Conservation (phyloP, 2,329 filamentous ascomycete species). For the Hypoxylon sp. region DNA sequence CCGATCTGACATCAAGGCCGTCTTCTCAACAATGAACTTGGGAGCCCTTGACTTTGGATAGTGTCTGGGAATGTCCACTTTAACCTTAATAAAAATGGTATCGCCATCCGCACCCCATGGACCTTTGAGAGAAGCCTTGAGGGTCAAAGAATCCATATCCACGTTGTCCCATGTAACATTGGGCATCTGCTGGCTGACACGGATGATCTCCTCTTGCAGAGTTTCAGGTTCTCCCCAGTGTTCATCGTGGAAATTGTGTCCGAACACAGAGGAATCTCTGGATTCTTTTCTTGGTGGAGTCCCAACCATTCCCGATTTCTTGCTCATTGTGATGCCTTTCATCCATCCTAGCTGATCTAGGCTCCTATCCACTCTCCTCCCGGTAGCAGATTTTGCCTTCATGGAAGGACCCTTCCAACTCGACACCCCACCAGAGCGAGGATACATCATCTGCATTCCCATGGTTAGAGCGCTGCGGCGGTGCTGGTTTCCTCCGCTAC, state of each 20-base stretch:
- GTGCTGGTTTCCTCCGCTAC: constrained; percentile 52
- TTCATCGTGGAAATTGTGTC: constrained; percentile 60
- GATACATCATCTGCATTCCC: constrained; percentile 54
- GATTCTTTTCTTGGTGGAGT: constrained; percentile 59
- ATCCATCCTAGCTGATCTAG: constrained; percentile 73
- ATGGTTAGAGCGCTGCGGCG: constrained; percentile 56
- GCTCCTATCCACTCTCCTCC: constrained; percentile 55
- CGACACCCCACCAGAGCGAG: constrained; percentile 46
- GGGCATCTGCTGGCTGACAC: constrained; percentile 67
- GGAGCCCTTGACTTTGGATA: constrained; percentile 68
- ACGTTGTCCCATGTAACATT: constrained; percentile 72
- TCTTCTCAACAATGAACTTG: constrained; percentile 68
- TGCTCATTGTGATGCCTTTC: constrained; percentile 72
- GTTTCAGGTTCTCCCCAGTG: constrained; percentile 70
- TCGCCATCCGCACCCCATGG: constrained; percentile 68
- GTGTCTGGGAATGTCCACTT: constrained; percentile 64
- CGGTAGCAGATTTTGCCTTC: constrained; percentile 60
- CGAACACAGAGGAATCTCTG: constrained; percentile 61
- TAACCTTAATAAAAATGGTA: constrained; percentile 69
- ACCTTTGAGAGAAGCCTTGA: constrained; percentile 69
- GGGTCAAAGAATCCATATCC: constrained; percentile 67
- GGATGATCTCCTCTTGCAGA: constrained; percentile 71
- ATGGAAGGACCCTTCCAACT: constrained; percentile 66
- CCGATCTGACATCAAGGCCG: constrained; percentile 67
- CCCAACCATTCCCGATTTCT: constrained; percentile 54